Percentiles rank a stretch among this genome's conserved stretches.
phyloP scores from a whole-genome alignment of 441 rosid species.

The Bruguiera hainesii region DNA sequence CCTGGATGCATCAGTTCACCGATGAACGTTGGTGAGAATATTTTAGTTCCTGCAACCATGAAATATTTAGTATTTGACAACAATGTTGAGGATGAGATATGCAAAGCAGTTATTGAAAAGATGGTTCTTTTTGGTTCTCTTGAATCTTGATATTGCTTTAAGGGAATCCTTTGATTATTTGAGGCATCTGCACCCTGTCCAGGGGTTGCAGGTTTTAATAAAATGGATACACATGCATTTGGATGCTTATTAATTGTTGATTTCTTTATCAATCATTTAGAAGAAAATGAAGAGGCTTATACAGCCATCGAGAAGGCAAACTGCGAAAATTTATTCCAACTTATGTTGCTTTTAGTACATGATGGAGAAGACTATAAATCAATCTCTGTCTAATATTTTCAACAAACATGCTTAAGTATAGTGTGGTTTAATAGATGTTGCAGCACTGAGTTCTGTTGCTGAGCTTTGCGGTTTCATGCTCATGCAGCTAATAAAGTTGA shows the following conservation, averaged over 20 bases:
- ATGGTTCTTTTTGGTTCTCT: background rate
- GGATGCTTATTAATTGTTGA: background rate
- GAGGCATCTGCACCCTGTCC: background rate
- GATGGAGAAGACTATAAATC: background rate
- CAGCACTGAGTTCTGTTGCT: background rate
- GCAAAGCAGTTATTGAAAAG: background rate
- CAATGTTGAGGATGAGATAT: background rate
- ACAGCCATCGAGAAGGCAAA: background rate
- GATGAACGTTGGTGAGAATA: slow-evolving; percentile 35
- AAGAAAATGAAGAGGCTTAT: background rate
- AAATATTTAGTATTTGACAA: background rate
- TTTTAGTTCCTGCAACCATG: background rate
- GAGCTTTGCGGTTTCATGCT: slow-evolving; percentile 4
- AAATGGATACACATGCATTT: background rate
- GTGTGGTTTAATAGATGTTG: background rate
- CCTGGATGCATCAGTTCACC: slow-evolving; percentile 72
- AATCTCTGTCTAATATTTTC: slow-evolving; percentile 7
- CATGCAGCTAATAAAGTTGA: slow-evolving; percentile 15
- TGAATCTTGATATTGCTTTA: slow-evolving; percentile 7
- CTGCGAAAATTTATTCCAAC: background rate
- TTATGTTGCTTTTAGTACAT: slow-evolving; percentile 12
- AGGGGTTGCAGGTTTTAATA: background rate
- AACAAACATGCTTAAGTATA: background rate
- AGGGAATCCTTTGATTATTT: slow-evolving; percentile 1
- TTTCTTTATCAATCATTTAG: background rate